Conservation (phyloP, 2,329 filamentous ascomycete species). For the Helotiales sp. region DNA sequence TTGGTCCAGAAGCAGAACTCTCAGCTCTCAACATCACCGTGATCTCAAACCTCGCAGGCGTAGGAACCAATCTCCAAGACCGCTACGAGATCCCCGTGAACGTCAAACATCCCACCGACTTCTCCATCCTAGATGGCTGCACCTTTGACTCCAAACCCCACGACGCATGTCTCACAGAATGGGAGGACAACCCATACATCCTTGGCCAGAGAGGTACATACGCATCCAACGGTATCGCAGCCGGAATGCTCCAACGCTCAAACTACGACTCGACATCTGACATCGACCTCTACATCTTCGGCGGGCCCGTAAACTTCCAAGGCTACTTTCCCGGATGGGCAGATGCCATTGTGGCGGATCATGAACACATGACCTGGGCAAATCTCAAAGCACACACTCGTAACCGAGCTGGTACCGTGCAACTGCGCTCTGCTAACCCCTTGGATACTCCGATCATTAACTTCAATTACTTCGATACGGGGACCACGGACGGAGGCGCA, state of each 20-base stretch:
- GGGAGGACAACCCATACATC: conserved; percentile 32
- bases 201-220: conserved; percentile 30
- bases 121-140: conserved; percentile 38
- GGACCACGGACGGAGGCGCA: conserved; percentile 28
- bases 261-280: conserved; percentile 40
- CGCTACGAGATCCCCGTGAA: conserved; percentile 50
- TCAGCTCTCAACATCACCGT: conserved; percentile 47
- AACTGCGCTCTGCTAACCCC: conserved; percentile 60
- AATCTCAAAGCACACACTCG: conserved; percentile 63
- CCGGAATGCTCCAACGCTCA: conserved; percentile 30
- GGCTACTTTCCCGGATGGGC: conserved; percentile 46
- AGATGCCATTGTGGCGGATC: conserved; percentile 32
- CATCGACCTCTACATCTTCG: conserved; percentile 40
- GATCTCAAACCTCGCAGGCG: conserved; percentile 59
- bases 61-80: conserved; percentile 62
- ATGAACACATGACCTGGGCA: conserved; percentile 38
- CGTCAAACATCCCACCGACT: conserved; percentile 42
- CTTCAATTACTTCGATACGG: conserved; percentile 60
- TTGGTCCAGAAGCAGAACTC: conserved; percentile 43
- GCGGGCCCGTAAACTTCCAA: conserved; percentile 35
- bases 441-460: conserved; percentile 62
- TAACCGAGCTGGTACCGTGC: conserved; percentile 62
- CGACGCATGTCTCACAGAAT: conserved; percentile 37
- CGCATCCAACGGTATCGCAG: conserved; percentile 52
- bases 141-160: conserved; percentile 36